These are phyloP conservation scores for Pseudogymnoascus sp. DNA, from an alignment of 2,329 filamentous ascomycete genomes.

Conservation along the genomic window DNA sequence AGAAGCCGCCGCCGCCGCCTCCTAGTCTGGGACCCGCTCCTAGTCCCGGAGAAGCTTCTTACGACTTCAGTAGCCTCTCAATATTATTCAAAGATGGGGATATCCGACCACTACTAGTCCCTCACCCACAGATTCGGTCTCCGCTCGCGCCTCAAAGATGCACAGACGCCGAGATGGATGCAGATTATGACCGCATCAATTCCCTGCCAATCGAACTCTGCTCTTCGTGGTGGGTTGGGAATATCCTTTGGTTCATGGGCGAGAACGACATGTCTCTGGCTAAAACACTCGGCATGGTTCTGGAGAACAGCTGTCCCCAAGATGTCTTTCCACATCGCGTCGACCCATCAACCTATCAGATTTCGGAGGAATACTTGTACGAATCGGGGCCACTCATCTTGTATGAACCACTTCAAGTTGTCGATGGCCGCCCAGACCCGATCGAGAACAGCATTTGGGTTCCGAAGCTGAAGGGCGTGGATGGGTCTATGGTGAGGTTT, in stretches of 20 bases:
- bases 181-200: neutral
- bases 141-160: neutral
- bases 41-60: neutral
- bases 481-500: neutral
- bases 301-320: neutral
- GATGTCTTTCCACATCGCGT: neutral
- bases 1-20: neutral
- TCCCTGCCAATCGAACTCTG: neutral
- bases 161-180: neutral
- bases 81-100: neutral
- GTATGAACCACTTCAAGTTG: neutral
- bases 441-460: slow-evolving; percentile 3
- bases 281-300: neutral
- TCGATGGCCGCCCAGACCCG: neutral
- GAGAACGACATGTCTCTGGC: neutral
- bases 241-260: neutral
- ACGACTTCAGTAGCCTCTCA: neutral
- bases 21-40: neutral
- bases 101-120: neutral
- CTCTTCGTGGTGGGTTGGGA: neutral
- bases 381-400: neutral
- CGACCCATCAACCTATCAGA: neutral
- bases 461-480: neutral
- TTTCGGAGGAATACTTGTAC: neutral
- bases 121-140: neutral